Conservation (phyloP, 1,284 basidiomycete species). For the Ustilago sp. region DNA sequence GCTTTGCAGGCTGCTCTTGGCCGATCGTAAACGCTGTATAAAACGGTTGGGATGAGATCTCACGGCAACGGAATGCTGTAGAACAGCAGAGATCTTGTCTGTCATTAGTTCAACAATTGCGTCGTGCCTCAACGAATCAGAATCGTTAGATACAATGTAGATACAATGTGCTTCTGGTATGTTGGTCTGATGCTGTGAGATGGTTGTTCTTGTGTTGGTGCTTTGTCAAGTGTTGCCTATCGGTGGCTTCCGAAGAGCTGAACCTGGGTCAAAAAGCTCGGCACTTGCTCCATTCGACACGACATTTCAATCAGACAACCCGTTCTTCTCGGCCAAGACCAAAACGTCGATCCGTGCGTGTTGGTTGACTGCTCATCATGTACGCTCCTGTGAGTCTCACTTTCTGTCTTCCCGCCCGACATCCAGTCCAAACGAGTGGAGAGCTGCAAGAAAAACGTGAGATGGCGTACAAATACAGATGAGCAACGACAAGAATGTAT, state of each 20-base stretch:
- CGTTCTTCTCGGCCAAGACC: too few species aligned
- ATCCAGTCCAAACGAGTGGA: too few species aligned
- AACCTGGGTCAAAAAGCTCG: too few species aligned
- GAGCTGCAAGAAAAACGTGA: neutral
- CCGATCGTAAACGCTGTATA: conserved; percentile 41
- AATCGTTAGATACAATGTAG: conserved; percentile 11
- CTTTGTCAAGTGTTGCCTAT: neutral
- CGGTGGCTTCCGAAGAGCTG: too few species aligned
- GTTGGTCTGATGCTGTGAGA: neutral
- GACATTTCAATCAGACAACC: too few species aligned
- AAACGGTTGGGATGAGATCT: neutral
- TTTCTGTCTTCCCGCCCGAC: neutral
- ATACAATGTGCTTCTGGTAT: neutral
- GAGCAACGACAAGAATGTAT: neutral
- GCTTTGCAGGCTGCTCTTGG: conserved; percentile 85
- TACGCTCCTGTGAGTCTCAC: neutral
- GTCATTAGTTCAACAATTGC: neutral
- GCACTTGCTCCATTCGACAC: too few species aligned
- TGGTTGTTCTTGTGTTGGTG: neutral
- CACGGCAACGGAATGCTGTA: neutral
- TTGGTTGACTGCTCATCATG: too few species aligned
- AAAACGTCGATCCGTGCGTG: too few species aligned
- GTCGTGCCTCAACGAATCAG: conserved; percentile 15
- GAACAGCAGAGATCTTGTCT: neutral
- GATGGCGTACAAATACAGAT: conserved; percentile 16